Evolutionary conservation across 805 yeast species (phyloP).

Genomic region (Grigorovia yakushimaensis): DNA sequence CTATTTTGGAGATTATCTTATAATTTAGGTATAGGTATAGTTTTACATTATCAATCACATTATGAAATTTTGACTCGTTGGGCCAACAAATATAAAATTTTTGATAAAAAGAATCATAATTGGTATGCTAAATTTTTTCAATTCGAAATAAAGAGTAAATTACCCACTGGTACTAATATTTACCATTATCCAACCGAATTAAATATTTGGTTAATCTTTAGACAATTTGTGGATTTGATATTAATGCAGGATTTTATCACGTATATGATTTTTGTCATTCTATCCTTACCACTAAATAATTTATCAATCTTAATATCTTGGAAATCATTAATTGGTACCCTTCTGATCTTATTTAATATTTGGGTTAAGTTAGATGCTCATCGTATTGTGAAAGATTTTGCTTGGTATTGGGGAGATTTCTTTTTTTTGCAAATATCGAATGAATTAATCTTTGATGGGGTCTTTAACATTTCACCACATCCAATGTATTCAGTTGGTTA

Average conservation of each 20-base stretch:
- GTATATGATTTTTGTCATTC: constrained; percentile 53
- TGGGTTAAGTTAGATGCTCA: constrained; percentile 88
- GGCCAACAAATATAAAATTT: constrained; percentile 39
- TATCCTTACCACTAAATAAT: constrained; percentile 36
- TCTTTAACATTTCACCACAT: constrained; percentile 82
- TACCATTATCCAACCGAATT: constrained; percentile 56
- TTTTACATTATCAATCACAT: constrained; percentile 59
- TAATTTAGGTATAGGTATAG: constrained; percentile 70
- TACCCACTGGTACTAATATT: constrained; percentile 20
- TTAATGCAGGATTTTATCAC: constrained; percentile 78
- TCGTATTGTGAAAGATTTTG: constrained; percentile 78
- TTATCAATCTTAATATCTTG: constrained; percentile 35
- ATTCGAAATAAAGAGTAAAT: constrained; percentile 34
- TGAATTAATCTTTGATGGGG: constrained; percentile 76
- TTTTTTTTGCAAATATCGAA: constrained; percentile 64
- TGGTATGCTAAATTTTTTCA: constrained; percentile 34
- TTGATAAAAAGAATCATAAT: constrained; percentile 26
- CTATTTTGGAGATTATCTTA: constrained; percentile 67
- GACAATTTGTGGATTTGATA: constrained; percentile 71
- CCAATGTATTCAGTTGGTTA: constrained; percentile 91
- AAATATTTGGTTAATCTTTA: constrained; percentile 72
- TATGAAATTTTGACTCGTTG: constrained; percentile 42
- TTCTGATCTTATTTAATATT: constrained; percentile 58
- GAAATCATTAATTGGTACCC: constrained; percentile 49
- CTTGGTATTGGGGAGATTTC: constrained; percentile 95